Evolutionary conservation across 1,139 yeast species (phyloP), one percentile per base, ranked within the genome.

Genomic region (Candida sanyaensis): DNA sequence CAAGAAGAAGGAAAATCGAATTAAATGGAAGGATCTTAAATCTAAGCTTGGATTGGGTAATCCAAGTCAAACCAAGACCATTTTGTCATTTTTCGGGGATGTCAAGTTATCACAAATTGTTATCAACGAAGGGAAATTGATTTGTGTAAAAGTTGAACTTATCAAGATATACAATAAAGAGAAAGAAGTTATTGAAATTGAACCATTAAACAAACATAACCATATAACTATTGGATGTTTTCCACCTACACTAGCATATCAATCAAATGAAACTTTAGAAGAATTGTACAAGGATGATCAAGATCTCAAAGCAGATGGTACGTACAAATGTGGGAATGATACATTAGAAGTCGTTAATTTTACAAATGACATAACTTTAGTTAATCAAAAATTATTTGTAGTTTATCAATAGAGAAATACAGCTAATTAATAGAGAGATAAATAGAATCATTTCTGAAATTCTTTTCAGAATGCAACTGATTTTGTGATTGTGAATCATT

Each of bases 211-310:
- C 57, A 61, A 64, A 43, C 61, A 63, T 50, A 77, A 86, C 0
- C 99, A 93, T 63, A 79, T 92, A 29, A 92, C 99, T 0, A 60
- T 92, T 7, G 97, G 95, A 0, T 80, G 90, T 0, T 63, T 71
- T 4, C 59, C 69, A 4, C 66, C 69, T 0, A 73, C 81, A 5
- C 72, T 67, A 47, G 84, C 96, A 2, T 52, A 55, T 37, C 58
- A 63, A 52, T 69, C 78, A 3, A 74, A 74, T 45, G 26, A 31
- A 0, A 56, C 66, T 1, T 55, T 70, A 37, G 49, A 43, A 8
- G 45, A 43, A 29, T 36, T 61, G 26, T 55, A 54, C 38, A 37
- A 45, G 26, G 50, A 52, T 29, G 10, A 38, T 17, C 21, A 21
- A 12, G 24, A 34, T 9, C 41, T 45, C 29, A 51, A 48, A 27